Evolutionary conservation across 768 basidiomycete species (phyloP).

Genomic region (Epithele typhae): DNA sequence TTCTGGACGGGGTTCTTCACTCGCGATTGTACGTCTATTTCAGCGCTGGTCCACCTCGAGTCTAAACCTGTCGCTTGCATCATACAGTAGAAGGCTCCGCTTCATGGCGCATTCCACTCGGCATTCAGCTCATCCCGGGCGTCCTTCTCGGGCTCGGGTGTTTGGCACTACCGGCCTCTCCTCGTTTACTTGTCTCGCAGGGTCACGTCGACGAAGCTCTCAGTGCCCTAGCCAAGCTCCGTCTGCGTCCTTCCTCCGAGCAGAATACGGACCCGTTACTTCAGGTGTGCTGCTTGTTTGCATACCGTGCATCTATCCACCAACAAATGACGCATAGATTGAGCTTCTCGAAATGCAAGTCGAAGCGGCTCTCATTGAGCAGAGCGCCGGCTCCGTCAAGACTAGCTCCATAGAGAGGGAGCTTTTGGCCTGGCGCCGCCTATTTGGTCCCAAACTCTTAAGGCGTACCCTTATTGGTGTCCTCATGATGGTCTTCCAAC

Average conservation of each 20-base stretch:
- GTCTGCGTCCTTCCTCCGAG: conserved; percentile 44
- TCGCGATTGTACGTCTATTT: conserved; percentile 44
- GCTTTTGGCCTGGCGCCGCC: conserved; percentile 49
- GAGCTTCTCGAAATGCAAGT: conserved; percentile 77
- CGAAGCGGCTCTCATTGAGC: conserved; percentile 50
- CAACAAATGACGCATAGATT: conserved; percentile 36
- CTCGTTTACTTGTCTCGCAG: conserved; percentile 52
- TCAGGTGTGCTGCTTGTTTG: conserved; percentile 31
- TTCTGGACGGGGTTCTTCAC: conserved; percentile 83
- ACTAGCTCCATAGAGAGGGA: conserved; percentile 21
- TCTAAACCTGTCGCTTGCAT: too few relatives aligned
- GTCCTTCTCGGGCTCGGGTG: conserved; percentile 59
- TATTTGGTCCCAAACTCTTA: conserved; percentile 52
- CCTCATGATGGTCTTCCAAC: conserved; percentile 80
- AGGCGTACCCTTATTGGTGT: conserved; percentile 66
- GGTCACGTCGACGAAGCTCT: conserved; percentile 57
- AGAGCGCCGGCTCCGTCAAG: conserved; percentile 18
- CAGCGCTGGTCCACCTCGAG: neutral
- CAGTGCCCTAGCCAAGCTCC: conserved; percentile 49
- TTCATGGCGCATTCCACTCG: conserved; percentile 79
- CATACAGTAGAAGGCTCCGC: conserved; percentile 50
- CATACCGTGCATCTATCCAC: neutral
- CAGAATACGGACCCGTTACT: conserved; percentile 45
- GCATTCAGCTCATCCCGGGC: conserved; percentile 67
- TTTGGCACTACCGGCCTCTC: conserved; percentile 56